phyloP scores from a whole-genome alignment of 1,139 yeast species.

The Candida tunisiensis region DNA sequence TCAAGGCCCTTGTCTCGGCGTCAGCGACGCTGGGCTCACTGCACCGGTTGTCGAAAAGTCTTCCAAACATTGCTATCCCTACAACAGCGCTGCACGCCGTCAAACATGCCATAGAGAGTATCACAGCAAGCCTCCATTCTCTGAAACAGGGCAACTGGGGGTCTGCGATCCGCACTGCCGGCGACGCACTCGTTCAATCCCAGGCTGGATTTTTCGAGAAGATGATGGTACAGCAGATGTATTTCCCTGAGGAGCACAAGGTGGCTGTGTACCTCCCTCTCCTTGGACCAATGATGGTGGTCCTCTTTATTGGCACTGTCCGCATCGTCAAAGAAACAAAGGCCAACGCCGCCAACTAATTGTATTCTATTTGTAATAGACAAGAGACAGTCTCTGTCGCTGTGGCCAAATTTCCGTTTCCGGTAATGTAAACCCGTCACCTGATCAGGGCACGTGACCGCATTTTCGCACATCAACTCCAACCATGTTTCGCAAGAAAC shows the following conservation, averaged over 20 bases:
- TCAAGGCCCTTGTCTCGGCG: conserved; percentile 33
- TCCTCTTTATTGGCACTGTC: conserved; percentile 40
- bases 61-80: conserved; percentile 75
- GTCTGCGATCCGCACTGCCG: conserved; percentile 35
- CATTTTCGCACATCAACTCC: no score
- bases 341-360: neutral
- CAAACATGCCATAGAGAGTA: conserved; percentile 21
- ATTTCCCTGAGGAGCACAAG: conserved; percentile 90
- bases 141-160: conserved; percentile 22
- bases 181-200: conserved; percentile 36
- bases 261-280: conserved; percentile 85
- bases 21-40: conserved; percentile 53
- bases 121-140: conserved; percentile 21
- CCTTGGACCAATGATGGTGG: conserved; percentile 68
- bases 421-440: no score
- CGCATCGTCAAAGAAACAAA: conserved; percentile 24
- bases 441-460: no score
- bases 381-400: no score
- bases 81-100: conserved; percentile 36
- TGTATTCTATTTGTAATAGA: neutral
- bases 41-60: conserved; percentile 44
- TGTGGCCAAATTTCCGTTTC: no score
- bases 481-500: no score
- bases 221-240: conserved; percentile 88
- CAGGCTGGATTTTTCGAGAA: conserved; percentile 81